Base-by-base conservation (phyloP, 2,329 filamentous ascomycete species). In the Cladophialophora yegresii region DNA sequence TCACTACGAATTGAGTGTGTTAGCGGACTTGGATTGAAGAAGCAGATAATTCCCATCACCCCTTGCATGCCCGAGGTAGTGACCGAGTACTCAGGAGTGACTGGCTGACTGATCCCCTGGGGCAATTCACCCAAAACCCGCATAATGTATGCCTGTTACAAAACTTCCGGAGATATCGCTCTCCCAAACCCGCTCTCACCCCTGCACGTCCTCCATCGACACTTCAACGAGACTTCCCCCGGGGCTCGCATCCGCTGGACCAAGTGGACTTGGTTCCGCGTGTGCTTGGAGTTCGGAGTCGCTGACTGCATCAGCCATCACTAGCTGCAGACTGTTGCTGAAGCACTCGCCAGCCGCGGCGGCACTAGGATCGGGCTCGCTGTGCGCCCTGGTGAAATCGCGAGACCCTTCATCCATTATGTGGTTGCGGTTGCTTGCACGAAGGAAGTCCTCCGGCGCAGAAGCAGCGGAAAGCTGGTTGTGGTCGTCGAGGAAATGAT, bases 361-460 rank as follows among this genome's bases (percentile, higher is more conserved):
- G n/a, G n/a, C 28, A 32, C 54, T 43, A 26, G 20, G 33, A 23
- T 65, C 63, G 33, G 63, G 58, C 54, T 61, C 58, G 33, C 63
- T 65, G 10, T 65, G 63, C 7, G 58, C 58, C 9, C 63, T 53
- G 4, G 36, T 22, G 26, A 65, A 57, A 8, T 58, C 36, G 36
- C 58, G 22, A 10, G 23, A 28, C 16, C 51, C 51, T 33, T 32
- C 51, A 20, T 33, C 53, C 28, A 30, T 8, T 10, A 20, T n/a
- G n/a, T n/a, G n/a, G n/a, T n/a, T n/a, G n/a, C n/a, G 40, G 9
- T 60, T 32, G 26, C 20, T 23, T 30, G 16, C 51, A 28, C 20
- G 51, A 2, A 54, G 6, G 28, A 54, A 54, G n/a, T 54, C 51
- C 28, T 54, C 51, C 2, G 51, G 12, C 51, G 51, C 51, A 33